Evolutionary conservation across 1,284 basidiomycete species (phyloP), one percentile per base, ranked within the genome.

Genomic region (Peniophora sp.): DNA sequence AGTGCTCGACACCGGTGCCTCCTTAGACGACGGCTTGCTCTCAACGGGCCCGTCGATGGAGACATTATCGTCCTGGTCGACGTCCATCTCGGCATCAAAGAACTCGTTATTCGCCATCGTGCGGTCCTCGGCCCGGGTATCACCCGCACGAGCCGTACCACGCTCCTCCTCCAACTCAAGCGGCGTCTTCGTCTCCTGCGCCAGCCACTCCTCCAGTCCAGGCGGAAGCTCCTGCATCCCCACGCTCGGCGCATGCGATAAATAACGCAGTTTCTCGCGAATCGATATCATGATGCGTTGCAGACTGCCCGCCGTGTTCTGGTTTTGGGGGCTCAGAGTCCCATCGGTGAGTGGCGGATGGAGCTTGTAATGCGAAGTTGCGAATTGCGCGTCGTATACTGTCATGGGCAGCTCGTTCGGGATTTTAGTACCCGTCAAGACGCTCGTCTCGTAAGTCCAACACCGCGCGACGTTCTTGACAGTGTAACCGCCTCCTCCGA

Each of bases 401-500:
- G 94, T 98, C 10, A 73, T 71, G 0, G 96, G 96, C 3, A 99
- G 81, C 52, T 88, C 83, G 66, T 96, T 88, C 0, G 93, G 85
- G 12, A 99, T 80, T 16, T 79, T 71, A 0, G 87, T 83, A 16
- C 92, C 90, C 23, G 95, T 85, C n/a, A 95, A 78, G 0, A 99
- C 89, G 3, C 92, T 86, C 0, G 97, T 99, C 68, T 99, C 96
- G 72, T 98, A 97, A 10, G 96, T 89, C 96, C 96, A 99, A 65
- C 96, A 98, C n/a, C 96, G 81, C 43, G 91, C 91, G 51, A 99
- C 96, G 60, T 96, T 97, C 64, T 92, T 91, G 61, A 94, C 90
- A 1, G 90, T 95, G 65, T 99, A 99, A 0, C 96, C 96, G 1
- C 96, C 96, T 1, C 96, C 96, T 17, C 96, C 96, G 2, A 99